Percentiles rank a stretch among this genome's conserved stretches.
phyloP scores from a whole-genome alignment of 2,329 filamentous ascomycete species.

The Xylariaceae sp. region DNA sequence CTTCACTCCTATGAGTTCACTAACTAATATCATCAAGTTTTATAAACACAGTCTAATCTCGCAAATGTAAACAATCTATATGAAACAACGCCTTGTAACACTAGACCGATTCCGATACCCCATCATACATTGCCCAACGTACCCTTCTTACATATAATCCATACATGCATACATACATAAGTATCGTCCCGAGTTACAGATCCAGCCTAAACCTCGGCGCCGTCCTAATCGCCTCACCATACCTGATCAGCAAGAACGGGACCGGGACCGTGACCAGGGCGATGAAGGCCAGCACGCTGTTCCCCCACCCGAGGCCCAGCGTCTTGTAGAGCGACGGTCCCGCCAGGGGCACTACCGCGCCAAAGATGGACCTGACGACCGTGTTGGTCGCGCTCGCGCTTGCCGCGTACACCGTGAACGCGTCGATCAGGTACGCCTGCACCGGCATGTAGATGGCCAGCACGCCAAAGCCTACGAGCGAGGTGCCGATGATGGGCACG shows the following conservation, averaged over 20 bases:
- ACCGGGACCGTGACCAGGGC: constrained; percentile 23
- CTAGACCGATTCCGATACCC: too few relatives aligned
- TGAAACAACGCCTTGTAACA: too few relatives aligned
- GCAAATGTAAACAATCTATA: too few relatives aligned
- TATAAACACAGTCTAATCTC: too few relatives aligned
- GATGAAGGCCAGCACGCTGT: constrained; percentile 28
- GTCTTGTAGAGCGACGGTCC: constrained; percentile 30
- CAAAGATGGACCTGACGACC: constrained; percentile 45
- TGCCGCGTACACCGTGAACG: constrained; percentile 36
- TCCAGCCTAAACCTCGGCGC: constrained; percentile 11
- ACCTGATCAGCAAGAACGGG: constrained; percentile 21
- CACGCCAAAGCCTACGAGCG: constrained; percentile 38
- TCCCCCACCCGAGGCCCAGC: constrained; percentile 31
- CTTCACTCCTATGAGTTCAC: too few relatives aligned
- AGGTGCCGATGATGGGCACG: constrained; percentile 44
- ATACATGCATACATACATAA: too few relatives aligned
- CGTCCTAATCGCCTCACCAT: constrained; percentile 17
- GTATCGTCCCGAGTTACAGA: constrained; percentile 5
- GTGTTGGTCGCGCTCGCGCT: constrained; percentile 51
- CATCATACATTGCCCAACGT: too few relatives aligned
- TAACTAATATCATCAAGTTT: too few relatives aligned
- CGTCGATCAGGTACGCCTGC: constrained; percentile 56
- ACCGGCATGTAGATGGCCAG: constrained; percentile 41
- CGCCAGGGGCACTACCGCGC: constrained; percentile 49
- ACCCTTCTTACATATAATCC: too few relatives aligned